Evolutionary conservation across 192 early-diverging fungal species (phyloP).

Genomic region (Podila minutissima): DNA sequence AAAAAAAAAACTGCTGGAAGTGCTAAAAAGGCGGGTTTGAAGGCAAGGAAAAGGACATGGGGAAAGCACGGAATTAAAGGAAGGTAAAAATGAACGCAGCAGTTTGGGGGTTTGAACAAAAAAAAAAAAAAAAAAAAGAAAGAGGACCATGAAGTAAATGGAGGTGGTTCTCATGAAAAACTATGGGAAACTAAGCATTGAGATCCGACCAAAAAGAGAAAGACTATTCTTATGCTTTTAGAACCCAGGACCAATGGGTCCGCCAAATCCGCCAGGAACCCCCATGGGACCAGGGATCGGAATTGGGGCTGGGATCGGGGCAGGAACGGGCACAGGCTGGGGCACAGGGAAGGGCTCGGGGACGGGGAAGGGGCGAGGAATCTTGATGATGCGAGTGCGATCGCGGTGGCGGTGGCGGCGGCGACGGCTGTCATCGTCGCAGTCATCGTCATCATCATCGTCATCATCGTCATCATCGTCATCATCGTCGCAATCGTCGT

Average conservation of each 20-base stretch:
- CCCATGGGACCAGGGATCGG: conserved; percentile 1
- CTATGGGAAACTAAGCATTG: not conserved
- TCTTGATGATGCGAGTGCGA: conserved; percentile 6
- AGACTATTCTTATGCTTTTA: not conserved
- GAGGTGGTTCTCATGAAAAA: no score
- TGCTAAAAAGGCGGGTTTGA: no score
- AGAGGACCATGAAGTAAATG: no score
- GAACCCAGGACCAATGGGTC: not conserved
- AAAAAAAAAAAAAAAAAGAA: no score
- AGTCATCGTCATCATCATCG: conserved; percentile 9
- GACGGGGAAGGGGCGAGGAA: conserved; percentile 12
- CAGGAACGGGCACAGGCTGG: conserved; percentile 13
- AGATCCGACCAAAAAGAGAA: not conserved
- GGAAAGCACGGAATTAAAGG: no score
- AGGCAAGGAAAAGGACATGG: no score
- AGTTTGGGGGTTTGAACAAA: no score
- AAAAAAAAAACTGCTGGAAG: no score
- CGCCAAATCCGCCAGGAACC: not conserved
- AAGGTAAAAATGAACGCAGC: no score
- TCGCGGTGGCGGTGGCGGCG: not conserved
- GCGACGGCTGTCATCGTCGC: conserved; percentile 7
- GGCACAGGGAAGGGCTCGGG: conserved; percentile 20
- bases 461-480: not conserved
- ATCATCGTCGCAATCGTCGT: not conserved
- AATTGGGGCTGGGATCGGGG: conserved; percentile 1